A percentile compares a stretch with the other conserved stretches of the same genome.
These are phyloP conservation scores for Tuber melanosporum DNA, from an alignment of 495 filamentous ascomycete species.

Conservation along the genomic window DNA sequence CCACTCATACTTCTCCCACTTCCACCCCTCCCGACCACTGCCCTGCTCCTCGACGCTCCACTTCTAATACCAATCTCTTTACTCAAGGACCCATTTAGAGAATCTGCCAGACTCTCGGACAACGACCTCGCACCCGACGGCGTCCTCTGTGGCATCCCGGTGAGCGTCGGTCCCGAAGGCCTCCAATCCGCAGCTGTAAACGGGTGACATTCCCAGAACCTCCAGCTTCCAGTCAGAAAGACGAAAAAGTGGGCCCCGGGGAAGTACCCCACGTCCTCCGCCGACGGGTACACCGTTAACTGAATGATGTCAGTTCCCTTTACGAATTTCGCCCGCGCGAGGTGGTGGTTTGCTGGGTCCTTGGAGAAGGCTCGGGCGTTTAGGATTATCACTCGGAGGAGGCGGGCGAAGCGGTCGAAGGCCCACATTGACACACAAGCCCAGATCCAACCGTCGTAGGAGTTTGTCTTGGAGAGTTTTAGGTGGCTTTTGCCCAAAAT, in stretches of 20 bases:
- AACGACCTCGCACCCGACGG: slow-evolving; percentile 19
- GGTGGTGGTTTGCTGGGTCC: slow-evolving; percentile 38
- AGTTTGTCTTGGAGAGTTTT: slow-evolving; percentile 47
- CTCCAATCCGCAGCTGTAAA: slow-evolving; percentile 53
- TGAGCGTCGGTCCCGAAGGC: slow-evolving; percentile 20
- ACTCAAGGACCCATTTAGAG: slow-evolving; percentile 8
- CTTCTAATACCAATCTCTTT: background rate
- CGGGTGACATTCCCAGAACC: slow-evolving; percentile 56
- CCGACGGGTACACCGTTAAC: slow-evolving; percentile 46
- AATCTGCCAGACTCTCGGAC: slow-evolving; percentile 24
- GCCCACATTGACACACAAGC: slow-evolving; percentile 50
- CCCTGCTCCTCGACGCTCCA: background rate
- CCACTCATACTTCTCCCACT: slow-evolving; percentile 1
- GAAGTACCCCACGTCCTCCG: slow-evolving; percentile 42
- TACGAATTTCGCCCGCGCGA: slow-evolving; percentile 45
- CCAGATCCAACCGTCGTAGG: slow-evolving; percentile 53
- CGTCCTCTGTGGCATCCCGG: slow-evolving; percentile 15
- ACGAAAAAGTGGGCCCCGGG: slow-evolving; percentile 56
- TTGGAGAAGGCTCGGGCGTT: slow-evolving; percentile 44
- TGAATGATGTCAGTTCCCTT: slow-evolving; percentile 50
- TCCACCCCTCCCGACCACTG: background rate
- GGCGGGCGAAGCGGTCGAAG: slow-evolving; percentile 49
- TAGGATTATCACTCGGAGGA: slow-evolving; percentile 49
- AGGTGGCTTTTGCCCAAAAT: slow-evolving; percentile 45
- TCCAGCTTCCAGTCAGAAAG: slow-evolving; percentile 48